Evolutionary conservation across 1,284 basidiomycete species (phyloP).

Genomic region (Moniliella sp.): DNA sequence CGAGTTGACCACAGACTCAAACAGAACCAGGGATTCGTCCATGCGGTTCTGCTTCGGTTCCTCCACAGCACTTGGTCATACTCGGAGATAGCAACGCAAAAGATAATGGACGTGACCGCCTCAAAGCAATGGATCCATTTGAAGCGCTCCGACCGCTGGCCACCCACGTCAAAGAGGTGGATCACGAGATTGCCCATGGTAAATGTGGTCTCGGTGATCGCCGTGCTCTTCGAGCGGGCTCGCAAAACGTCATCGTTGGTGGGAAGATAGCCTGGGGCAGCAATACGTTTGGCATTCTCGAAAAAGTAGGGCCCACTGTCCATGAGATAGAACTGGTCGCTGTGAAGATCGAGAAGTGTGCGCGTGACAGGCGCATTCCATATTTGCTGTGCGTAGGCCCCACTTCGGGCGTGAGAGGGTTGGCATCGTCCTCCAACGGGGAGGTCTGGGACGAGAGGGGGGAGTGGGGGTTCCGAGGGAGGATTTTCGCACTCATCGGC

Average conservation of each 20-base stretch:
- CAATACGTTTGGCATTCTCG: slow-evolving; percentile 55
- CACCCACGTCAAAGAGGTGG: slow-evolving; percentile 68
- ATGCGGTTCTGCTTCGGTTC: slow-evolving; percentile 82
- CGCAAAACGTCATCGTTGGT: slow-evolving; percentile 57
- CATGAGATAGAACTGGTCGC: too few species aligned
- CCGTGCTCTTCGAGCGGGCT: slow-evolving; percentile 64
- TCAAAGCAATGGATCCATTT: slow-evolving; percentile 42
- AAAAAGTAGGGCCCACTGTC: slow-evolving; percentile 46
- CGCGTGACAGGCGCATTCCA: too few species aligned
- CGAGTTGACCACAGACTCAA: slow-evolving; percentile 87
- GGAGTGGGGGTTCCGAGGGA: too few species aligned
- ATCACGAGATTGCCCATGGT: slow-evolving; percentile 31
- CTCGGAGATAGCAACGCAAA: slow-evolving; percentile 62
- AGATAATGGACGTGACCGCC: slow-evolving; percentile 53
- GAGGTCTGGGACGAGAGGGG: too few species aligned
- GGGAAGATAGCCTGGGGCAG: slow-evolving; percentile 49
- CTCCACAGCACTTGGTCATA: slow-evolving; percentile 78
- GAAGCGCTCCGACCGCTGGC: slow-evolving; percentile 65
- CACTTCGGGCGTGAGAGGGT: too few species aligned
- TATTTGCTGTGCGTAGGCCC: too few species aligned
- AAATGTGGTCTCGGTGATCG: slow-evolving; percentile 81
- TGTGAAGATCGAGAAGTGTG: too few species aligned
- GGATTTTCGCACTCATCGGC: too few species aligned
- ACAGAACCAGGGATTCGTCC: slow-evolving; percentile 84
- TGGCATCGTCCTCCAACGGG: too few species aligned